Conservation (phyloP, 2,329 filamentous ascomycete species). For the Aspergillus latus region DNA sequence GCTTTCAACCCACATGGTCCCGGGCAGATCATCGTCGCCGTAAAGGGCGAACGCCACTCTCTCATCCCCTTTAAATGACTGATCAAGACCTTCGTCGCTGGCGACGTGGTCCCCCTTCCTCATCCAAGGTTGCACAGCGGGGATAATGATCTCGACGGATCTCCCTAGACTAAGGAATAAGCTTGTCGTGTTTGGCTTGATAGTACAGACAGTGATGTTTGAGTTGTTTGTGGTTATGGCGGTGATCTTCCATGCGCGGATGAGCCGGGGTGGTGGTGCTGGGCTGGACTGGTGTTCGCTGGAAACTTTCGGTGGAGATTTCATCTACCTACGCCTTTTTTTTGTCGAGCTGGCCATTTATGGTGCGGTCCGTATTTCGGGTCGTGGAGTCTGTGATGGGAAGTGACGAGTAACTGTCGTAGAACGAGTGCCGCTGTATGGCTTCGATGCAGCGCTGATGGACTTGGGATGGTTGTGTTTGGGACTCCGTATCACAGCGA, state of each 20-base stretch:
- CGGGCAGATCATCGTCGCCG: background rate
- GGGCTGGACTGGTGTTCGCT: background rate
- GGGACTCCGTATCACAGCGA: too few relatives aligned
- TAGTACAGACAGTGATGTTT: conserved; percentile 60
- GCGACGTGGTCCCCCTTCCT: conserved; percentile 36
- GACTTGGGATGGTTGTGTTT: too few relatives aligned
- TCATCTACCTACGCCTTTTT: conserved; percentile 7
- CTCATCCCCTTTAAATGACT: background rate
- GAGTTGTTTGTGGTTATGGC: conserved; percentile 55
- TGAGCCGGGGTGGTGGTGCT: conserved; percentile 20
- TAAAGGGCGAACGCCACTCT: background rate
- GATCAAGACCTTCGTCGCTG: conserved; percentile 30
- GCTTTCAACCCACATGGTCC: conserved; percentile 33
- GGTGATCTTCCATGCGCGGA: conserved; percentile 50
- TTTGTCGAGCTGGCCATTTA: conserved; percentile 16
- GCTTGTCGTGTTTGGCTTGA: conserved; percentile 56
- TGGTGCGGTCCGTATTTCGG: conserved; percentile 24
- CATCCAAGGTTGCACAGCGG: conserved; percentile 28
- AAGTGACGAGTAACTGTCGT: background rate
- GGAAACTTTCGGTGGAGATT: conserved; percentile 4
- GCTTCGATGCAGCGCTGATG: conserved; percentile 8
- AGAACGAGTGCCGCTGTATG: conserved; percentile 1
- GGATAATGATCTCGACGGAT: conserved; percentile 3
- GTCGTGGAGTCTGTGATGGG: conserved; percentile 7
- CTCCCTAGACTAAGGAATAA: conserved; percentile 19